Conservation (phyloP, 495 filamentous ascomycete genomes). For the Cercophora newfieldiana region DNA sequence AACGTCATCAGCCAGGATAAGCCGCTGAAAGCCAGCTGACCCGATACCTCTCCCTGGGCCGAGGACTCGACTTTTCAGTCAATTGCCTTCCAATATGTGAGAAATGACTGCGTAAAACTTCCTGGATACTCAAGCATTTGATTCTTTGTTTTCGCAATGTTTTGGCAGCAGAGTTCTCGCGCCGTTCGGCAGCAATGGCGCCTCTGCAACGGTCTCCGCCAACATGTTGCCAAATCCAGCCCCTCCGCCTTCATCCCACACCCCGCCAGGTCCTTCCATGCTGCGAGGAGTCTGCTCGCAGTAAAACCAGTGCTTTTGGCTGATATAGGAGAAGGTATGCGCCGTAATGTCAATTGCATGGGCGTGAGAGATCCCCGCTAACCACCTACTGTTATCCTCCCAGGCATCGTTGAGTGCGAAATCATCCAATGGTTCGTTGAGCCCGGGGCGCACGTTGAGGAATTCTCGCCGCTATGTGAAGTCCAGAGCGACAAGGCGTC, state of each 20-base stretch:
- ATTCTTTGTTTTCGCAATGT: constrained; percentile 35
- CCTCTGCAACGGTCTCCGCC: constrained; percentile 33
- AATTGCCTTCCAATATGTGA: constrained; percentile 27
- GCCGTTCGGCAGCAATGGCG: constrained; percentile 44
- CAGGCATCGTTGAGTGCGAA: constrained; percentile 97
- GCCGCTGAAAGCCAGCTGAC: constrained; percentile 33
- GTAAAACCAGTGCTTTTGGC: constrained; percentile 88
- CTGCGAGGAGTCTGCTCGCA: constrained; percentile 54
- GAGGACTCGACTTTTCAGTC: neutral
- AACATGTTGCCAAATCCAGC: constrained; percentile 25
- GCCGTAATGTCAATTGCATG: neutral
- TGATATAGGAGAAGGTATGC: constrained; percentile 92
- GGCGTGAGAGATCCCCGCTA: neutral
- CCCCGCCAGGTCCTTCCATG: constrained; percentile 59
- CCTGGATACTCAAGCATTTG: neutral
- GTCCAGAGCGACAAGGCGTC: constrained; percentile 98
- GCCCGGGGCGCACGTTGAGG: constrained; percentile 91
- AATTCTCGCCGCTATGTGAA: constrained; percentile 97
- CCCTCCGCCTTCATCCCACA: constrained; percentile 13
- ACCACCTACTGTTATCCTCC: neutral
- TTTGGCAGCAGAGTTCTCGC: constrained; percentile 46
- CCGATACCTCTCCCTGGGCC: constrained; percentile 6
- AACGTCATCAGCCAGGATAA: constrained; percentile 33
- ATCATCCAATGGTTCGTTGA: constrained; percentile 99
- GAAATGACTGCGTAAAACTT: neutral